phyloP scores from a whole-genome alignment of 2,329 filamentous ascomycete genomes.

The Phyllosticta paracitricarpa region DNA sequence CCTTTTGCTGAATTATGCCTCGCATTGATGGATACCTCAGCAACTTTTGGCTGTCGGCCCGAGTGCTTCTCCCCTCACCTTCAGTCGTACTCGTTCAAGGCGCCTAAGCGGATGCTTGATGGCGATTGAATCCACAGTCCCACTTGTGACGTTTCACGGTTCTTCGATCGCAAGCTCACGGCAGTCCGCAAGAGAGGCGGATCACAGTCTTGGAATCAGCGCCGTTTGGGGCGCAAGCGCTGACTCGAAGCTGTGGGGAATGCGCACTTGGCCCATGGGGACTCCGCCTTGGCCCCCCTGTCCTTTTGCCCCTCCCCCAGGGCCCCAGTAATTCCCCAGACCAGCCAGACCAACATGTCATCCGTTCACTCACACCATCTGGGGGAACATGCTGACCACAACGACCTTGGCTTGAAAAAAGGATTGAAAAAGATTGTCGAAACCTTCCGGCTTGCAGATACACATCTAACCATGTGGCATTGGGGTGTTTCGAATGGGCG shows the following conservation, averaged over 20 bases:
- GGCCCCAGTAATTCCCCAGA: neutral
- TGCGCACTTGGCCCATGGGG: neutral
- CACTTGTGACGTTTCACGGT: no score
- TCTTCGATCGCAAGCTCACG: neutral
- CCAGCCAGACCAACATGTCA: neutral
- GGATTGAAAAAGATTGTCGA: no score
- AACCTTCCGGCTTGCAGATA: no score
- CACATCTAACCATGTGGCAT: neutral
- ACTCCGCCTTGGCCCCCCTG: neutral
- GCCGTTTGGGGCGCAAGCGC: neutral
- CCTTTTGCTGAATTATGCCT: neutral
- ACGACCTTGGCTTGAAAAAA: neutral
- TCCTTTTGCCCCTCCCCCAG: neutral
- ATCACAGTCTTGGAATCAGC: neutral
- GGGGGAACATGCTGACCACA: neutral
- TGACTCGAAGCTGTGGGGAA: neutral
- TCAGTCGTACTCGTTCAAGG: no score
- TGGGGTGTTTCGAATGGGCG: neutral
- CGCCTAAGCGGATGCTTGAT: no score
- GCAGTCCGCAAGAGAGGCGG: neutral
- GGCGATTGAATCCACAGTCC: no score
- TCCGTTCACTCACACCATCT: neutral
- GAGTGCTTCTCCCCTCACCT: neutral
- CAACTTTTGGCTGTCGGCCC: neutral
- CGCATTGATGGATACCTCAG: neutral